Evolutionary conservation across 2,329 filamentous ascomycete species (phyloP).

Genomic region (Phialophora macrospora): DNA sequence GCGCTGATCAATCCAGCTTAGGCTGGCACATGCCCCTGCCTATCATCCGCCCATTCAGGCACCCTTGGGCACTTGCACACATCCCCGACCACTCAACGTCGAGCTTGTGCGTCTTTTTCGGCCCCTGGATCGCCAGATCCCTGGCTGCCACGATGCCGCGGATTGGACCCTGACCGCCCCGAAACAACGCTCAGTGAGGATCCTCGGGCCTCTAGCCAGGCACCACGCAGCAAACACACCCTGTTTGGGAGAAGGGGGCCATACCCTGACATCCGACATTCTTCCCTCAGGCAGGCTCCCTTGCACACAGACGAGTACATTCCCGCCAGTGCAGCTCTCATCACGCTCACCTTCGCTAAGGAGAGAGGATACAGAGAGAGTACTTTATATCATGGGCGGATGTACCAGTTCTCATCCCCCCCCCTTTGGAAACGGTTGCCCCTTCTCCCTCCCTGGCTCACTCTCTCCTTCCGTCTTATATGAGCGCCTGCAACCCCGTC

Average conservation of each 20-base stretch:
- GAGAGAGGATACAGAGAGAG: background rate
- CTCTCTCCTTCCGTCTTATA: background rate
- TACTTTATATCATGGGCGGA: slow-evolving; percentile 18
- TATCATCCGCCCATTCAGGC: slow-evolving; percentile 15
- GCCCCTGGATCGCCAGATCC: background rate
- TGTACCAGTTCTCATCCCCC: slow-evolving; percentile 1
- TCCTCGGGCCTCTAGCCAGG: slow-evolving; percentile 12
- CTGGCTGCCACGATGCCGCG: slow-evolving; percentile 1
- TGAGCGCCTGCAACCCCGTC: background rate
- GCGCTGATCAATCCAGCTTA: slow-evolving; percentile 8
- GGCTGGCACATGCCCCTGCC: slow-evolving; percentile 19
- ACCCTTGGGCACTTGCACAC: slow-evolving; percentile 11
- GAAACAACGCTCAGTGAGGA: background rate
- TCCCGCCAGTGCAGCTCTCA: slow-evolving; percentile 13
- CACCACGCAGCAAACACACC: slow-evolving; percentile 10
- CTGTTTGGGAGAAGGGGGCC: background rate
- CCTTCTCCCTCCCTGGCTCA: background rate
- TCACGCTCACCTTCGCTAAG: slow-evolving; percentile 10
- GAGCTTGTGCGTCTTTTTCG: background rate
- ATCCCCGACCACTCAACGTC: slow-evolving; percentile 15
- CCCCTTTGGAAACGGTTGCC: background rate
- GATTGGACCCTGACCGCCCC: slow-evolving; percentile 18
- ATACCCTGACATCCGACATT: slow-evolving; percentile 18
- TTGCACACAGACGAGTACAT: background rate
- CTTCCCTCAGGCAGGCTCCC: slow-evolving; percentile 5